Base-by-base conservation (phyloP, 345 rosid genomes). In the Boechera stricta region DNA sequence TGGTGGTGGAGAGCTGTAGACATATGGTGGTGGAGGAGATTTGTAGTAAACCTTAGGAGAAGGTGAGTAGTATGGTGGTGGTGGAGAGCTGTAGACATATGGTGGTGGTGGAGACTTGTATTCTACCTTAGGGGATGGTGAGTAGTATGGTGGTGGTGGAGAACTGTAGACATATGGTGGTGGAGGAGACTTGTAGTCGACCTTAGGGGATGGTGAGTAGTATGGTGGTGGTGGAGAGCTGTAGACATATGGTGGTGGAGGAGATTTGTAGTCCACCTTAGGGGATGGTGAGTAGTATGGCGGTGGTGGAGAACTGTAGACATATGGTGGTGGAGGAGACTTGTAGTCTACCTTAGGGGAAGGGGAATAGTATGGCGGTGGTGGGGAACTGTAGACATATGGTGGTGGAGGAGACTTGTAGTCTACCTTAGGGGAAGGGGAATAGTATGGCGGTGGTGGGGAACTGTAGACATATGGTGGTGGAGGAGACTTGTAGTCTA, bases 31-130 rank as follows among this genome's bases (percentile, higher is more conserved):
- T 53, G 72, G 72, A 5, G 72, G 72, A 38, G 72, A 68, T 2
- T 68, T 68, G 38, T 68, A 68, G 0, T 53, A 1, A 0, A 68
- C 21, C 8, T 68, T 68, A 2, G 72, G 72, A 0, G 72, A 53
- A 1, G 72, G 72, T 0, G 62, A 53, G n/a, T 38, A 68, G 6
- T 38, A 38, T 1, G 67, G 74, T 2, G 74, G 74, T 69, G 73
- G 73, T 28, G 73, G 64, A 0, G 73, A 72, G 0, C 5, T 72
- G 52, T 72, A 72, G 0, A 60, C 67, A 2, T 71, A 71, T 13
- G 75, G 69, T 10, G 76, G 69, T 10, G 76, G 76, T 6, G 76
- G 61, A n/a, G 76, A 72, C 0, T 72, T 72, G 53, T 71, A 70
- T 0, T 6, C 28, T 0, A 2, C 5, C 7, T 47, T 59, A 0